These are phyloP conservation scores for Ochetophila trinervis DNA, from an alignment of 306 rosid genomes.

Conservation along the genomic window DNA sequence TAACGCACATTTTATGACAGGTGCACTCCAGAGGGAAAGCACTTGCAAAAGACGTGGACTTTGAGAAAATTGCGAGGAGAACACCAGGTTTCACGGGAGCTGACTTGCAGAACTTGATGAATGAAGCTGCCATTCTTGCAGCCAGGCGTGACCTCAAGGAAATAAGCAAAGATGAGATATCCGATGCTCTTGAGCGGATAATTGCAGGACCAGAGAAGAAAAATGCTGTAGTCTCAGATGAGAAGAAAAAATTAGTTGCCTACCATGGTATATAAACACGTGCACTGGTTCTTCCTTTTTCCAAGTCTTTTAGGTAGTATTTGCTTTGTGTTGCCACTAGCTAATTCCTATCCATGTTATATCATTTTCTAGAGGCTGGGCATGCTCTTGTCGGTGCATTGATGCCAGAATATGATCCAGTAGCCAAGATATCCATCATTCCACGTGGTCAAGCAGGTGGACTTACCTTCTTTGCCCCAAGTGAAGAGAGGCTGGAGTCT, in stretches of 20 bases:
- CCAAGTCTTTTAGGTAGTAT: too few relatives aligned
- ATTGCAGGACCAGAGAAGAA: constrained; percentile 99
- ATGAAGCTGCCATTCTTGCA: constrained; percentile 98
- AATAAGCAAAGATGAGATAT: constrained; percentile 95
- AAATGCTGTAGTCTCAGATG: constrained; percentile 94
- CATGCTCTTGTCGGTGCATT: constrained; percentile 76
- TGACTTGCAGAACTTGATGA: constrained; percentile 86
- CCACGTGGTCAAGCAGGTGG: constrained; percentile 90
- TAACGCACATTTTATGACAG: constrained; percentile 24
- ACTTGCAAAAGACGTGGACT: constrained; percentile 92
- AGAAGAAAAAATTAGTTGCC: constrained; percentile 92
- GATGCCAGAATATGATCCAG: constrained; percentile 73
- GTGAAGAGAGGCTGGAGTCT: constrained; percentile 70
- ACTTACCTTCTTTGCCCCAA: constrained; percentile 62
- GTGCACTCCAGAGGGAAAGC: constrained; percentile 91
- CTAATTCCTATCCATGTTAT: not conserved
- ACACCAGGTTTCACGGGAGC: constrained; percentile 94
- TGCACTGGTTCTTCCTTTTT: not conserved
- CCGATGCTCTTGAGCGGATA: constrained; percentile 95
- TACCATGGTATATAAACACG: constrained; percentile 45
- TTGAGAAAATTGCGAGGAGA: constrained; percentile 91
- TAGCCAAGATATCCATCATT: constrained; percentile 94
- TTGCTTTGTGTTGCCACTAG: not conserved
- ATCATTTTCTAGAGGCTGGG: constrained; percentile 82
- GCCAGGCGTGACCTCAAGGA: constrained; percentile 98